Conservation (phyloP, 352 stramenopile species). For the Hyphochytrium catenoides region DNA sequence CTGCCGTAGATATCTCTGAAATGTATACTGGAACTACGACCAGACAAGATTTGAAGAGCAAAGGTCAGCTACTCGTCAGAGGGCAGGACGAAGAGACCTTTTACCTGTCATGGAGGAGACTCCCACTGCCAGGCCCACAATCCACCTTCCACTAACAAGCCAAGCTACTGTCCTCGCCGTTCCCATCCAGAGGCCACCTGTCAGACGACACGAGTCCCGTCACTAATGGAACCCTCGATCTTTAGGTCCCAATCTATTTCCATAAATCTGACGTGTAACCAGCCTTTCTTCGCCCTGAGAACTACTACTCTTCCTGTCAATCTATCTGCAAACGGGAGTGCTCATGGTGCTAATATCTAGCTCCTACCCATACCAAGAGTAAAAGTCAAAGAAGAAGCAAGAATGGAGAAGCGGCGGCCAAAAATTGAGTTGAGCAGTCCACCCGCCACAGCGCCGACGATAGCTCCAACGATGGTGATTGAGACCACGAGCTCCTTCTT, state of each 20-base stretch:
- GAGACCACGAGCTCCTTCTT: constrained; percentile 38
- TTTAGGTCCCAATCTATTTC: no score
- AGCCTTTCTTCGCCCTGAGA: no score
- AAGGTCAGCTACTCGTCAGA: no score
- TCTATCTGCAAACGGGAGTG: no score
- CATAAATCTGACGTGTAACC: no score
- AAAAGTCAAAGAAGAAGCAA: constrained; percentile 32
- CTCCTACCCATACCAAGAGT: constrained; percentile 23
- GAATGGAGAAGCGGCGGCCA: constrained; percentile 29
- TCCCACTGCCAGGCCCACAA: constrained; percentile 33
- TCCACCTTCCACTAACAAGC: constrained; percentile 24
- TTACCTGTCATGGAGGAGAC: constrained; percentile 31
- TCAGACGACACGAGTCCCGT: no score
- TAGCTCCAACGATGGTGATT: constrained; percentile 37
- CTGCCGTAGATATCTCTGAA: constrained; percentile 30
- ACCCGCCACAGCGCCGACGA: constrained; percentile 24
- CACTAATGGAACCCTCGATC: no score
- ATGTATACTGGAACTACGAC: constrained; percentile 34
- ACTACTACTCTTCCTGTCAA: no score
- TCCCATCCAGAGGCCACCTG: constrained; percentile 34
- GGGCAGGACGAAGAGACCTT: neutral
- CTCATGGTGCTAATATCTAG: no score
- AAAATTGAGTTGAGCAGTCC: constrained; percentile 27
- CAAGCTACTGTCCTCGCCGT: constrained; percentile 18
- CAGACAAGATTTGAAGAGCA: neutral